Evolutionary conservation across 2,329 filamentous ascomycete genomes (phyloP).

Genomic region (Dryadomyces quercivorus): DNA sequence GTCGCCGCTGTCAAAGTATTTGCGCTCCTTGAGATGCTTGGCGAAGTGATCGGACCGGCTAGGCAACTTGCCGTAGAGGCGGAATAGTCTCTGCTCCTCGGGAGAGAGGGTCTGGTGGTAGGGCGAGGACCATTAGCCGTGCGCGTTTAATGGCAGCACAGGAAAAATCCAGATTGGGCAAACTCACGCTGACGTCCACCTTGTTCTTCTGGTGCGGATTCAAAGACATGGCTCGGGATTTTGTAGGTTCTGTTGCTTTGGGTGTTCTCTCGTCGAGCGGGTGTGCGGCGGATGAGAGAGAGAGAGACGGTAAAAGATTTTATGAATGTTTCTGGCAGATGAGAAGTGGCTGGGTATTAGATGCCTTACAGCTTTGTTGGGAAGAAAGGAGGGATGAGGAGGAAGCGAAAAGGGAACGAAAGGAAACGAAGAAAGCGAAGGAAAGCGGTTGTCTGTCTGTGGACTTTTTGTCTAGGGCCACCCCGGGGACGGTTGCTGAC

Average conservation of each 20-base stretch:
- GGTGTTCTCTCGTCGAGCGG: not conserved
- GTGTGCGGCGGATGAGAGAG: not conserved
- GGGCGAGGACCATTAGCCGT: not conserved
- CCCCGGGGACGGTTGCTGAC: not conserved
- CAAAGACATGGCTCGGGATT: slow-evolving; percentile 30
- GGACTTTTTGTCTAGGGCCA: not conserved
- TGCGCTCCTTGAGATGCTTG: slow-evolving; percentile 98
- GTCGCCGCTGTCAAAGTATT: slow-evolving; percentile 95
- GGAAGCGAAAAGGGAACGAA: not conserved
- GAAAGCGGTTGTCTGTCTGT: not conserved
- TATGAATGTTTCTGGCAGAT: not conserved
- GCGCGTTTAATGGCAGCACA: not conserved
- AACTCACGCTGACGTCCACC: slow-evolving; percentile 79
- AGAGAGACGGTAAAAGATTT: not conserved
- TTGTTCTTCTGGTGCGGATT: slow-evolving; percentile 99
- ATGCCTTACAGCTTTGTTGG: not conserved
- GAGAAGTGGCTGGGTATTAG: not conserved
- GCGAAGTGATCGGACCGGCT: slow-evolving; percentile 92
- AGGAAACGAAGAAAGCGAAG: not conserved
- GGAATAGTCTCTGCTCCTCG: slow-evolving; percentile 93
- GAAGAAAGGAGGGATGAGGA: not conserved
- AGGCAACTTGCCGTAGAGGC: slow-evolving; percentile 94
- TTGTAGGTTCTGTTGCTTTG: not conserved
- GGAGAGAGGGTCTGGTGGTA: slow-evolving; percentile 64
- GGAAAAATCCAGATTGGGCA: not conserved